Evolutionary conservation across 2,329 filamentous ascomycete genomes (phyloP).

Genomic region (Colletotrichum karsti): DNA sequence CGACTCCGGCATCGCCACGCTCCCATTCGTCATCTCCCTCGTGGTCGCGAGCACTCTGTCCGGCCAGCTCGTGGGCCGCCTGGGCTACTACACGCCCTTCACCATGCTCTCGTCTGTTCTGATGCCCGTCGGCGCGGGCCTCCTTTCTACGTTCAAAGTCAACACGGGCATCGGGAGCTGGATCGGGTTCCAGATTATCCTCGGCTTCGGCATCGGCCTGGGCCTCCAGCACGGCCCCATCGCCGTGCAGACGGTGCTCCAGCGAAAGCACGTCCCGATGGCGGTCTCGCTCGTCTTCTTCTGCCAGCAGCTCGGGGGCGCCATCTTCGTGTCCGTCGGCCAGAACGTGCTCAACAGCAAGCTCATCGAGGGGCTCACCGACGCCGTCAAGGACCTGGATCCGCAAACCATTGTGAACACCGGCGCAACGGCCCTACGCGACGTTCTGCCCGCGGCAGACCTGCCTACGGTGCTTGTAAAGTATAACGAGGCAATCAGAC

Average conservation of each 20-base stretch:
- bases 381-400: constrained; percentile 20
- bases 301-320: constrained; percentile 52
- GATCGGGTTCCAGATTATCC: constrained; percentile 49
- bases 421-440: background rate
- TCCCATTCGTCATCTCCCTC: background rate
- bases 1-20: constrained; percentile 56
- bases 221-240: constrained; percentile 52
- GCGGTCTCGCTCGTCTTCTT: constrained; percentile 54
- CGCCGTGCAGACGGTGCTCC: constrained; percentile 54
- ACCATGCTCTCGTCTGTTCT: background rate
- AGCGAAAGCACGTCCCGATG: constrained; percentile 47
- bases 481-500: constrained; percentile 69
- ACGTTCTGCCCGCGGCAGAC: constrained; percentile 32
- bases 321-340: constrained; percentile 52
- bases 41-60: constrained; percentile 38
- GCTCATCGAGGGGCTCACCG: constrained; percentile 43
- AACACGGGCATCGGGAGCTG: background rate
- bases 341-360: constrained; percentile 53
- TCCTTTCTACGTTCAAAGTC: background rate
- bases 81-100: background rate
- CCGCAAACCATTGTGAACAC: background rate
- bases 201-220: constrained; percentile 50
- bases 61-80: background rate
- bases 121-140: constrained; percentile 12
- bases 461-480: constrained; percentile 40